Evolutionary conservation across 2,329 filamentous ascomycete genomes (phyloP).

Genomic region (Stagonosporopsis chrysanthemi): DNA sequence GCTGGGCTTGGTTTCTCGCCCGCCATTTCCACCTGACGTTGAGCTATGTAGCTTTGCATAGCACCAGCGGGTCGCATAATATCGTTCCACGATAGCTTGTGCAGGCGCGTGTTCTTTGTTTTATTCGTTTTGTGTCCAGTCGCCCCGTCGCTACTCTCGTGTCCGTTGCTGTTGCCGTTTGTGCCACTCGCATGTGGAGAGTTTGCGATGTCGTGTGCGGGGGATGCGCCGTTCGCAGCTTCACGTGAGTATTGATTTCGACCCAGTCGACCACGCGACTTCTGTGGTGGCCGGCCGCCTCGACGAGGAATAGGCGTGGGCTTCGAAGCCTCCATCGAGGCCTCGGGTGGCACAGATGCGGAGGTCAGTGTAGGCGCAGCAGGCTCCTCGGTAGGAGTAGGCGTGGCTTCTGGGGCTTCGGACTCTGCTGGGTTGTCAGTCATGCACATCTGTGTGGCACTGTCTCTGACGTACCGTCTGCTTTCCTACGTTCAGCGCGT

Average conservation of each 20-base stretch:
- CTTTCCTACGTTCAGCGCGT: constrained; percentile 79
- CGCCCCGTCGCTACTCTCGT: constrained; percentile 65
- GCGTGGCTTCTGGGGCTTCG: constrained; percentile 37
- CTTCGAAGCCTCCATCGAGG: constrained; percentile 33
- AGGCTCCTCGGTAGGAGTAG: constrained; percentile 40
- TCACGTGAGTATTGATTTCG: constrained; percentile 51
- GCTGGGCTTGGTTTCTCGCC: constrained; percentile 56
- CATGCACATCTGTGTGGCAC: constrained; percentile 18
- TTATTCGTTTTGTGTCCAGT: constrained; percentile 67
- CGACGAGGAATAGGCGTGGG: constrained; percentile 41
- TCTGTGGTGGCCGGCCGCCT: constrained; percentile 46
- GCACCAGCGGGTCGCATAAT: constrained; percentile 84
- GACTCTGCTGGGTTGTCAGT: constrained; percentile 38
- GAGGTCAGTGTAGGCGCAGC: constrained; percentile 28
- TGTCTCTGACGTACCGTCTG: constrained; percentile 68
- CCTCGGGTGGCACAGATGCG: constrained; percentile 39
- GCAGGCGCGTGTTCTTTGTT: constrained; percentile 61
- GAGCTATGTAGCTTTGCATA: constrained; percentile 88
- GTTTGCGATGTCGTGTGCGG: constrained; percentile 38
- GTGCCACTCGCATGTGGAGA: constrained; percentile 43
- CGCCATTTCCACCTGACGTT: constrained; percentile 87
- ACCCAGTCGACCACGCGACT: constrained; percentile 44
- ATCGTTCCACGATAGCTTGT: constrained; percentile 79
- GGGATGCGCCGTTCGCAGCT: constrained; percentile 43
- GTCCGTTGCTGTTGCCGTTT: constrained; percentile 46